Evolutionary conservation across 768 basidiomycete species (phyloP), one percentile per base, ranked within the genome.

Genomic region (Lactifluus volemus): DNA sequence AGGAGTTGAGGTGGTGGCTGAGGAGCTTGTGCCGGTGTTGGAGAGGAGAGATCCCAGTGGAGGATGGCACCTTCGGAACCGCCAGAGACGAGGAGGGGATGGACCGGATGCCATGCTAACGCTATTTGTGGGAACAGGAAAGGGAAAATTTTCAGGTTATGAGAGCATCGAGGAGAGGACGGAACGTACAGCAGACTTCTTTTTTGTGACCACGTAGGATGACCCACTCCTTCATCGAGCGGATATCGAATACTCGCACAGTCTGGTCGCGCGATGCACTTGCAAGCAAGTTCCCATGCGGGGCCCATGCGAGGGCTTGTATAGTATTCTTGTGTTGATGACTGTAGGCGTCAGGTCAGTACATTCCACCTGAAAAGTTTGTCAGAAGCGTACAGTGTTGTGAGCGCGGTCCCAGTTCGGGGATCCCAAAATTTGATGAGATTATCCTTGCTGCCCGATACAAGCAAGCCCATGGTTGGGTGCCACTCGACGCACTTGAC

Each of bases 371-470:
- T 41, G 19, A 15, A 29, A 12, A 4, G 1, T 9, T 8, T 14
- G 32, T 48, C 50, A 19, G 25, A 25, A 19, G 74, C 87, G 62
- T 71, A 95, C 94, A 98, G 75, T 0, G 95, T 97, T 5, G 92
- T 92, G 7, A 99, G 80, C 10, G 86, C 84, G 0, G 90, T 94
- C 39, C 89, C 92, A 10, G 92, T 92, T 41, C 97, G 81, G 21
- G 97, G 97, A 72, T 99, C 97, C 97, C 97, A 99, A 75, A 99
- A 99, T 69, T 98, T 98, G 74, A 98, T 92, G 67, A 92, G 83
- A 72, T 98, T 97, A 74, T 99, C 97, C 74, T 98, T 98, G 67
- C 91, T 92, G 29, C 97, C 97, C 3, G 92, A 94, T 5, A 90
- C 93, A 21, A 99, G 81, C 9, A 99, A 78, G 10, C 96, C 96